Evolutionary conservation across 805 yeast genomes (phyloP).

Genomic region (Yarrowia yakushimensis): DNA sequence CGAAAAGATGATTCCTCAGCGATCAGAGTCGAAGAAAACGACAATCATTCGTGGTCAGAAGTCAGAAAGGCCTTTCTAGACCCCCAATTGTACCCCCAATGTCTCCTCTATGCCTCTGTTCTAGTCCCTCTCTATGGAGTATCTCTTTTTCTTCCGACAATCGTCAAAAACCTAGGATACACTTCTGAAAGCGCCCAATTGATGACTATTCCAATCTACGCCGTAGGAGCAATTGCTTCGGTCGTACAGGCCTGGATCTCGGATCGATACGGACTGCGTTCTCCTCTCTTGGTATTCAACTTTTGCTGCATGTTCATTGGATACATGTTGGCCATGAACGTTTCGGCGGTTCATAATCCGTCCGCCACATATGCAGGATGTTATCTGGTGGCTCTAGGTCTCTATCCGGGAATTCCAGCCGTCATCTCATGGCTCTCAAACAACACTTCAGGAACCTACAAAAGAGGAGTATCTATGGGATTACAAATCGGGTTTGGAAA

Average conservation of each 20-base stretch:
- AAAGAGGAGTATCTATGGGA: conserved; percentile 52
- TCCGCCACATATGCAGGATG: conserved; percentile 48
- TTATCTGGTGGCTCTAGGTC: conserved; percentile 51
- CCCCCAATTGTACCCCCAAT: conserved; percentile 48
- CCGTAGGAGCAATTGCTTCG: conserved; percentile 39
- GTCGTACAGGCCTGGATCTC: conserved; percentile 29
- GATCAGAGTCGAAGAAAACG: conserved; percentile 27
- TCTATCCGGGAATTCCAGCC: conserved; percentile 57
- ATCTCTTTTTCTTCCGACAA: conserved; percentile 58
- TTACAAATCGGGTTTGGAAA: conserved; percentile 61
- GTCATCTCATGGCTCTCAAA: conserved; percentile 57
- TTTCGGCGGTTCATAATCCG: conserved; percentile 34
- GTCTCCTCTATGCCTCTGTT: conserved; percentile 50
- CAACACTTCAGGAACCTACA: conserved; percentile 53
- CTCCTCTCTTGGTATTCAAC: conserved; percentile 32
- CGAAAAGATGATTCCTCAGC: neutral
- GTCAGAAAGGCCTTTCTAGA: conserved; percentile 48
- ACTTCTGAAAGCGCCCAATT: conserved; percentile 55
- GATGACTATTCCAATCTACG: conserved; percentile 47
- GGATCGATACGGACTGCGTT: conserved; percentile 38
- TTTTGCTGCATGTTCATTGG: conserved; percentile 39
- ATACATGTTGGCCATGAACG: conserved; percentile 45
- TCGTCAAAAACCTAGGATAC: conserved; percentile 52
- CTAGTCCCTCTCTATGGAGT: conserved; percentile 58
- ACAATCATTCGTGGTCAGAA: conserved; percentile 45